Conservation (phyloP, 164 flowering plant species). For the Chimonanthus salicifolius region DNA sequence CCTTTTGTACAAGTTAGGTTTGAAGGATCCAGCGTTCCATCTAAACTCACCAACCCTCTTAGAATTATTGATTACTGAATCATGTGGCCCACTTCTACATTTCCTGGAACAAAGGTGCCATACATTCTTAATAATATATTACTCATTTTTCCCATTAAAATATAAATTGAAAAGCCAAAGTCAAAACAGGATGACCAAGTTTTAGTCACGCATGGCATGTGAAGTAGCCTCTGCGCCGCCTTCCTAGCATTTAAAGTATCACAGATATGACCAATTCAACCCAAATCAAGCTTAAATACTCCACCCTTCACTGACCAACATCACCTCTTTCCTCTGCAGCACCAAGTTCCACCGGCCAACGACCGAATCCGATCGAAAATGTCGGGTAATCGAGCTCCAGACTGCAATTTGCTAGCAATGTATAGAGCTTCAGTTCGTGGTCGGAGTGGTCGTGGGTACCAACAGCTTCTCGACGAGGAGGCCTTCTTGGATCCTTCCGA, state of each 20-base stretch:
- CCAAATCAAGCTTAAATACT: neutral
- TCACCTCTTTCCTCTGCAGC: neutral
- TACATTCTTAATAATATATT: too few relatives aligned
- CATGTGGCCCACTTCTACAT: too few relatives aligned
- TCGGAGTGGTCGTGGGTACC: neutral
- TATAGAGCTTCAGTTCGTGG: neutral
- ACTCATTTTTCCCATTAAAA: too few relatives aligned
- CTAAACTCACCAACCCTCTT: too few relatives aligned
- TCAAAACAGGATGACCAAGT: neutral
- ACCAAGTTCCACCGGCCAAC: neutral
- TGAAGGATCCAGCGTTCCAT: too few relatives aligned
- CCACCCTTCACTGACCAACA: neutral
- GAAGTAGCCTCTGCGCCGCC: neutral
- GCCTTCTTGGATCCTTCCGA: neutral
- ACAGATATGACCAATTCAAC: slow-evolving; percentile 1
- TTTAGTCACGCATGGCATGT: neutral
- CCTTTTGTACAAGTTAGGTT: too few relatives aligned
- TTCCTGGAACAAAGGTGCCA: too few relatives aligned
- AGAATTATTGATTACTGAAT: too few relatives aligned
- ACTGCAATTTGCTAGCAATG: neutral
- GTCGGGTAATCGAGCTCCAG: neutral
- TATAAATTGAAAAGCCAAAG: neutral
- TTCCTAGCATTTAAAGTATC: too few relatives aligned
- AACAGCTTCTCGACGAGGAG: neutral
- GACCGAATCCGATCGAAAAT: neutral